Percentiles rank a stretch among this genome's conserved stretches.
Conservation (phyloP, 306 rosid genomes). For the Cajanus cajan region DNA sequence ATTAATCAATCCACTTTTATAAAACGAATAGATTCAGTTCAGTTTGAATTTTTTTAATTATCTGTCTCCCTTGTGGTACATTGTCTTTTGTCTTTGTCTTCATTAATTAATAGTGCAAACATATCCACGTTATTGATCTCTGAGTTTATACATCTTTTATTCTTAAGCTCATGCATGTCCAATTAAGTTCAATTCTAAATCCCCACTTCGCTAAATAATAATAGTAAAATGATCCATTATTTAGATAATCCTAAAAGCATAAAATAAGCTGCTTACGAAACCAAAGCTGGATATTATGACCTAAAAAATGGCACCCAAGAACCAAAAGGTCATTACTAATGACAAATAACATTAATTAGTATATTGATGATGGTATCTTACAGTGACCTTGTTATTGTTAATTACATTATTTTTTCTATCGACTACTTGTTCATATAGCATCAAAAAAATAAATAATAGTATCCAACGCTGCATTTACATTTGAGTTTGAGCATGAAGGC, state of each 20-base stretch:
- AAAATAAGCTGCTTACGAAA: background rate
- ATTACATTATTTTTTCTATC: constrained; percentile 1
- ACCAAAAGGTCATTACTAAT: constrained; percentile 15
- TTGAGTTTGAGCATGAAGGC: constrained; percentile 18
- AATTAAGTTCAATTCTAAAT: background rate
- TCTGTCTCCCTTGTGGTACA: background rate
- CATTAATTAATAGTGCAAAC: background rate
- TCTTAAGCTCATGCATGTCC: background rate
- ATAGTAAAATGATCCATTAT: background rate
- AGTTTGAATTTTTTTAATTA: too few species aligned
- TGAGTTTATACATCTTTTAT: background rate
- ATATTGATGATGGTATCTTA: constrained; percentile 18
- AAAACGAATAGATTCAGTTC: too few species aligned
- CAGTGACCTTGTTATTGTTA: background rate
- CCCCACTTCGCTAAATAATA: background rate
- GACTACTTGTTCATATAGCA: background rate
- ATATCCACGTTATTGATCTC: background rate
- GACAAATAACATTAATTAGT: constrained; percentile 16
- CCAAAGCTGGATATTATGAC: background rate
- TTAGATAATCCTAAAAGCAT: background rate
- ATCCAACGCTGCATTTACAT: background rate
- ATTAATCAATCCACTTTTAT: too few species aligned
- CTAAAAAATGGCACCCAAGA: constrained; percentile 11
- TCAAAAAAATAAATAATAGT: constrained; percentile 16
- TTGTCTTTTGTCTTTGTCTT: background rate